Percentiles rank a stretch among this genome's conserved stretches.
These are phyloP conservation scores for Stachybotrys elegans DNA, from an alignment of 2,329 filamentous ascomycete species.

Conservation along the genomic window DNA sequence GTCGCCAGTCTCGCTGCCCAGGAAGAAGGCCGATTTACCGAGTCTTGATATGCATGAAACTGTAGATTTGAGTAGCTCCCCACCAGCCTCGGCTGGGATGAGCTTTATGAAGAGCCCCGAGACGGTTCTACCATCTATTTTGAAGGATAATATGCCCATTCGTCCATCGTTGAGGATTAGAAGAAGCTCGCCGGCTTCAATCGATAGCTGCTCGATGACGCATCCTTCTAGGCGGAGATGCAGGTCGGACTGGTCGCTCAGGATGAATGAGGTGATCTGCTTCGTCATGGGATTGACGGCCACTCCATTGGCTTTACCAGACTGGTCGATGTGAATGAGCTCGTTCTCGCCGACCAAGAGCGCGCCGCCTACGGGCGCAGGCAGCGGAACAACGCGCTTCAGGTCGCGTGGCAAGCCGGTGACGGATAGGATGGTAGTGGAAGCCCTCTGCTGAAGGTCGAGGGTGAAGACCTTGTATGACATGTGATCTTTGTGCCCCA, in stretches of 20 bases:
- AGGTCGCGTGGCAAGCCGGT: constrained; percentile 81
- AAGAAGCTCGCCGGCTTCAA: constrained; percentile 77
- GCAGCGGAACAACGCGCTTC: constrained; percentile 74
- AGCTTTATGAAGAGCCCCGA: constrained; percentile 74
- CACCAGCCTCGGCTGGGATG: constrained; percentile 59
- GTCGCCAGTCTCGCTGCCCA: constrained; percentile 80
- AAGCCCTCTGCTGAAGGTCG: constrained; percentile 87
- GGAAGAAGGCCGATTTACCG: constrained; percentile 66
- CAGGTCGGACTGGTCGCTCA: constrained; percentile 81
- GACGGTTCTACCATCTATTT: constrained; percentile 84
- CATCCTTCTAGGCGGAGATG: constrained; percentile 77
- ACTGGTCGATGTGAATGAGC: constrained; percentile 91
- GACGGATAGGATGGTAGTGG: constrained; percentile 87
- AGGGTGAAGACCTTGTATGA: constrained; percentile 94
- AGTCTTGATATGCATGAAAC: constrained; percentile 68
- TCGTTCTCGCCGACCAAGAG: constrained; percentile 85
- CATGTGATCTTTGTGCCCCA: constrained; percentile 80
- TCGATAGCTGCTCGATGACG: constrained; percentile 68
- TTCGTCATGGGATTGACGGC: constrained; percentile 89
- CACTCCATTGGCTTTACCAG: constrained; percentile 86
- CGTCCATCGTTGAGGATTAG: constrained; percentile 72
- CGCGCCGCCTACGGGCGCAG: constrained; percentile 81
- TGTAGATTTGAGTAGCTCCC: constrained; percentile 53
- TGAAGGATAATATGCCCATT: constrained; percentile 73
- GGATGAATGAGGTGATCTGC: constrained; percentile 73